Percentiles rank a stretch among this genome's conserved stretches.
These are phyloP conservation scores for Penicillium coffeae DNA, from an alignment of 495 filamentous ascomycete species.

Conservation along the genomic window DNA sequence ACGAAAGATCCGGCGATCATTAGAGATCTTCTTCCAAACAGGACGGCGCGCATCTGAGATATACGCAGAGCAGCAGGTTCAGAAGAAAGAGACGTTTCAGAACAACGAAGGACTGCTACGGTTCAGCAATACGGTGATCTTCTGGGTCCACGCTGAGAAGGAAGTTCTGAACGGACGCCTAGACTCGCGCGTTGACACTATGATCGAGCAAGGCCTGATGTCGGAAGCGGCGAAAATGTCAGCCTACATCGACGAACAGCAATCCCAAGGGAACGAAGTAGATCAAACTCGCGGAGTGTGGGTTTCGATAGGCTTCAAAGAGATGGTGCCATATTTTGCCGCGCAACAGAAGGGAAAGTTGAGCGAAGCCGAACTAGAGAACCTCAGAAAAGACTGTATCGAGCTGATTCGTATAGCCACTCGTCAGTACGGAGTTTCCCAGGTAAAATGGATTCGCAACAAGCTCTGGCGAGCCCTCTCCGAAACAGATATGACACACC, in stretches of 20 bases:
- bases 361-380: constrained; percentile 38
- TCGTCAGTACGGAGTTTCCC: constrained; percentile 78
- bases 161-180: constrained; percentile 65
- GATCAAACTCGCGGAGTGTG: constrained; percentile 82
- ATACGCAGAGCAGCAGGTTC: constrained; percentile 66
- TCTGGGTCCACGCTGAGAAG: constrained; percentile 80
- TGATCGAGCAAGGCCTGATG: constrained; percentile 73
- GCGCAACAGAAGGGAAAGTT: constrained; percentile 38
- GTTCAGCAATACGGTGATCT: constrained; percentile 59
- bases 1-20: constrained; percentile 82
- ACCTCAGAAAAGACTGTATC: constrained; percentile 41
- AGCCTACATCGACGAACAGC: constrained; percentile 44
- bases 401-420: constrained; percentile 71
- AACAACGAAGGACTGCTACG: constrained; percentile 34
- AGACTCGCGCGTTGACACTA: constrained; percentile 71
- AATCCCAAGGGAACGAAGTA: constrained; percentile 48
- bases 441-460: constrained; percentile 80
- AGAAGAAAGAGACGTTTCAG: constrained; percentile 23
- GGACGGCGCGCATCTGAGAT: constrained; percentile 79
- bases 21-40: constrained; percentile 83
- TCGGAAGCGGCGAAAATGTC: constrained; percentile 63
- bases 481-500: constrained; percentile 44
- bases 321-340: constrained; percentile 68
- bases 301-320: constrained; percentile 94
- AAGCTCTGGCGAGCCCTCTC: constrained; percentile 67